phyloP scores from a whole-genome alignment of 2,329 filamentous ascomycete genomes.

The Phyllosticta paracitricarpa region DNA sequence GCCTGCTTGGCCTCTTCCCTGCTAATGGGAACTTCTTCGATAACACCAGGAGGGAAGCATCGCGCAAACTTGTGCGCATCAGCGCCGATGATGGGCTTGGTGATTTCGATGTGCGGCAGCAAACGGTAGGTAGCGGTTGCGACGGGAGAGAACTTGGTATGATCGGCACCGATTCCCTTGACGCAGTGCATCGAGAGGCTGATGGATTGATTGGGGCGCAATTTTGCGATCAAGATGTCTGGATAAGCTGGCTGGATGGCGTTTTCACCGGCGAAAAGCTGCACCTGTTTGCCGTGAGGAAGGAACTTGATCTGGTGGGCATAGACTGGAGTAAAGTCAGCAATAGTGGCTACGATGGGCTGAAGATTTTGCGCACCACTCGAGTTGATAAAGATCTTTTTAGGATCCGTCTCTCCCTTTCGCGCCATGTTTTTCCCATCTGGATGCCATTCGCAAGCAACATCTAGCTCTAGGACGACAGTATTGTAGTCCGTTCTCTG shows the following conservation, averaged over 20 bases:
- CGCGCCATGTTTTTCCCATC: conserved; percentile 48
- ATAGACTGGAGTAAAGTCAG: conserved; percentile 25
- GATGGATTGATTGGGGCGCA: conserved; percentile 83
- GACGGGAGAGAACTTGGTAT: conserved; percentile 94
- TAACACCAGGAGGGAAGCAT: conserved; percentile 86
- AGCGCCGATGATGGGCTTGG: conserved; percentile 68
- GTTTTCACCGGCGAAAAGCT: conserved; percentile 38
- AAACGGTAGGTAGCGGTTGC: conserved; percentile 90
- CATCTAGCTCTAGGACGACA: conserved; percentile 63
- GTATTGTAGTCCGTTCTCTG: conserved; percentile 72
- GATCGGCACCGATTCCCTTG: conserved; percentile 87
- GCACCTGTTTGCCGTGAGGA: conserved; percentile 52
- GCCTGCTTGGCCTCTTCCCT: conserved; percentile 50
- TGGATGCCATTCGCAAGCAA: conserved; percentile 71
- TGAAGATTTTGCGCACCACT: conserved; percentile 32
- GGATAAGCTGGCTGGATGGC: conserved; percentile 73
- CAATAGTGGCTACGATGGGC: background rate
- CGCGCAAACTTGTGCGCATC: conserved; percentile 82
- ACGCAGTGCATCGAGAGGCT: conserved; percentile 84
- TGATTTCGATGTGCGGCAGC: conserved; percentile 77
- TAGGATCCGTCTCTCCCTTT: conserved; percentile 66
- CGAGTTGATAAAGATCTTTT: conserved; percentile 75
- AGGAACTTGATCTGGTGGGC: conserved; percentile 56
- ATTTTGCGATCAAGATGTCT: conserved; percentile 86
- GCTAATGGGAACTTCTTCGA: conserved; percentile 65